Evolutionary conservation across 768 basidiomycete genomes (phyloP).

Genomic region (Austroboletus festivus): DNA sequence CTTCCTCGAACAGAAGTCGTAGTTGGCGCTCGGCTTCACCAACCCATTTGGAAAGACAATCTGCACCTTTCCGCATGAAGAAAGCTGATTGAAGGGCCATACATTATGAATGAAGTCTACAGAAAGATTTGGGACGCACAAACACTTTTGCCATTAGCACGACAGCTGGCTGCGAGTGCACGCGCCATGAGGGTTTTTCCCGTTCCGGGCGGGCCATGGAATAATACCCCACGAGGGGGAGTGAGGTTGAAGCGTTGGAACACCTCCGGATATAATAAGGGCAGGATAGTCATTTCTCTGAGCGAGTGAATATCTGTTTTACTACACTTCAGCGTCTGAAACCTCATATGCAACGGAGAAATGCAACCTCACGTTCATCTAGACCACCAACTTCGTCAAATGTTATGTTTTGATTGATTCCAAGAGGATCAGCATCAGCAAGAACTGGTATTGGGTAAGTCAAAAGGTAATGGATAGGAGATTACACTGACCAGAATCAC

Average conservation of each 20-base stretch:
- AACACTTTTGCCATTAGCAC: conserved; percentile 81
- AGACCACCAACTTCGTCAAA: conserved; percentile 97
- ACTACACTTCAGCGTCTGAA: conserved; percentile 1
- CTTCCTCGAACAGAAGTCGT: conserved; percentile 93
- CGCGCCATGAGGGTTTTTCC: conserved; percentile 94
- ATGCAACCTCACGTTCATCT: conserved; percentile 70
- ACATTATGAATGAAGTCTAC: background rate
- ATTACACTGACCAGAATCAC: conserved; percentile 58
- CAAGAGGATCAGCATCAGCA: conserved; percentile 94
- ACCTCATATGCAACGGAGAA: background rate
- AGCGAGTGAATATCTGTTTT: conserved; percentile 84
- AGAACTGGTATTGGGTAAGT: conserved; percentile 48
- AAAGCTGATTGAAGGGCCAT: conserved; percentile 59
- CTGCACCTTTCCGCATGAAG: conserved; percentile 99
- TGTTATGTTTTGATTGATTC: conserved; percentile 88
- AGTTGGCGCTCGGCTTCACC: conserved; percentile 98
- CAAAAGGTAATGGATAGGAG: conserved; percentile 13
- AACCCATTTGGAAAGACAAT: conserved; percentile 98
- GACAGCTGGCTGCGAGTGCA: conserved; percentile 90
- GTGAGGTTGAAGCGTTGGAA: conserved; percentile 93
- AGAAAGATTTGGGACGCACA: conserved; percentile 51
- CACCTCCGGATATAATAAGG: conserved; percentile 92
- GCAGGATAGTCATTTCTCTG: conserved; percentile 98
- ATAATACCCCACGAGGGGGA: conserved; percentile 93
- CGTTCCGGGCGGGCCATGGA: conserved; percentile 99